Conservation (phyloP, 305 asterid genomes). For the Solanum hybrid region DNA sequence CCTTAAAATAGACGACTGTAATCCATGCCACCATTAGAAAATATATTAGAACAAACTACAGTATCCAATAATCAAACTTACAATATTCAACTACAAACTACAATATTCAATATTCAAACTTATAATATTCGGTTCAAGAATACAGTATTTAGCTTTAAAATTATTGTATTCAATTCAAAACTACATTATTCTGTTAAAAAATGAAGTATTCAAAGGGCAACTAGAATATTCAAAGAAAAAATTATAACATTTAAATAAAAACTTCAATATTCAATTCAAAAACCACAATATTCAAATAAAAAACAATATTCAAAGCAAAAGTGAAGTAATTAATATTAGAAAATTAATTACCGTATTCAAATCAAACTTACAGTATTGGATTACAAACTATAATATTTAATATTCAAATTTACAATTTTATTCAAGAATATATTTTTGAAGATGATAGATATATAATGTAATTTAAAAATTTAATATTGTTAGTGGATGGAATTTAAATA, state of each 20-base stretch:
- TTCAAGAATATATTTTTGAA: neutral
- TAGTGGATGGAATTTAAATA: neutral
- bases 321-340: neutral
- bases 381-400: neutral
- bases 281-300: neutral
- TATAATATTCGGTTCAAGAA: neutral
- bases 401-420: neutral
- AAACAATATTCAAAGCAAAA: neutral
- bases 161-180: neutral
- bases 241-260: neutral
- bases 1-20: neutral
- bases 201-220: neutral
- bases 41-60: neutral
- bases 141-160: neutral
- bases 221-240: neutral
- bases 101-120: neutral
- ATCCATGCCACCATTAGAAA: neutral
- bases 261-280: neutral
- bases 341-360: neutral
- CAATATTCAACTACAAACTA: neutral
- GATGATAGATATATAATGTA: neutral
- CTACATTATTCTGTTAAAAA: neutral
- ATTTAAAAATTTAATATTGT: neutral
- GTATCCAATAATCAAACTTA: neutral
- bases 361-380: neutral